Evolutionary conservation across 441 rosid genomes (phyloP).

Genomic region (Gossypium trilobum): DNA sequence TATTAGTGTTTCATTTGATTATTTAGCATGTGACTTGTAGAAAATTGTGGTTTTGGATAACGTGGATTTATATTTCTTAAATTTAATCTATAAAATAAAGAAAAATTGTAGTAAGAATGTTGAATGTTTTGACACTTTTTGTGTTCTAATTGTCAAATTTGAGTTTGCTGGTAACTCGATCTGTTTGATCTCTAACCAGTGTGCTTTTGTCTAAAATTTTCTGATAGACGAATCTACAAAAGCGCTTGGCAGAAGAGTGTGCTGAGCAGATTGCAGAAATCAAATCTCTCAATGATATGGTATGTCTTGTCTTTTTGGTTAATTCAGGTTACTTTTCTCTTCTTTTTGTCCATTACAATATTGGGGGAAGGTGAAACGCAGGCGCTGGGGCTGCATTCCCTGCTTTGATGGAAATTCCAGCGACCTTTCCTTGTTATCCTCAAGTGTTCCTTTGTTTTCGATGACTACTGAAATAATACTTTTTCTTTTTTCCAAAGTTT

Average conservation of each 20-base stretch:
- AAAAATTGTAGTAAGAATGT: background rate
- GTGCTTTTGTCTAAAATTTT: constrained; percentile 13
- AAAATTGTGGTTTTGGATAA: background rate
- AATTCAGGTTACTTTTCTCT: background rate
- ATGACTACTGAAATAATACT: background rate
- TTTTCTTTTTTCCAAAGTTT: background rate
- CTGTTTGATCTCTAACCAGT: background rate
- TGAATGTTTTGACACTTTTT: constrained; percentile 1
- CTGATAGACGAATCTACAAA: constrained; percentile 61
- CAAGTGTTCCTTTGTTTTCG: background rate
- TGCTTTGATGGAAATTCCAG: background rate
- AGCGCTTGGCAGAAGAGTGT: constrained; percentile 45
- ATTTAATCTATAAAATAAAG: background rate
- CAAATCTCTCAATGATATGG: constrained; percentile 53
- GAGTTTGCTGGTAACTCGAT: background rate
- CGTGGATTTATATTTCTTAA: background rate
- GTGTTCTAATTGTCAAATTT: constrained; percentile 6
- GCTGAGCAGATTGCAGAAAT: constrained; percentile 54
- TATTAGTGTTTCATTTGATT: background rate
- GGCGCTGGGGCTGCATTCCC: background rate
- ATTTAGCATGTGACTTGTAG: background rate
- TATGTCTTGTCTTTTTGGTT: constrained; percentile 14
- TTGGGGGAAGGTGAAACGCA: background rate
- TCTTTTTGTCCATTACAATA: background rate
- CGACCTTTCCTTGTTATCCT: background rate